Evolutionary conservation across 2,329 filamentous ascomycete genomes (phyloP), one percentile per base, ranked within the genome.

Genomic region (Fusarium robinianum): DNA sequence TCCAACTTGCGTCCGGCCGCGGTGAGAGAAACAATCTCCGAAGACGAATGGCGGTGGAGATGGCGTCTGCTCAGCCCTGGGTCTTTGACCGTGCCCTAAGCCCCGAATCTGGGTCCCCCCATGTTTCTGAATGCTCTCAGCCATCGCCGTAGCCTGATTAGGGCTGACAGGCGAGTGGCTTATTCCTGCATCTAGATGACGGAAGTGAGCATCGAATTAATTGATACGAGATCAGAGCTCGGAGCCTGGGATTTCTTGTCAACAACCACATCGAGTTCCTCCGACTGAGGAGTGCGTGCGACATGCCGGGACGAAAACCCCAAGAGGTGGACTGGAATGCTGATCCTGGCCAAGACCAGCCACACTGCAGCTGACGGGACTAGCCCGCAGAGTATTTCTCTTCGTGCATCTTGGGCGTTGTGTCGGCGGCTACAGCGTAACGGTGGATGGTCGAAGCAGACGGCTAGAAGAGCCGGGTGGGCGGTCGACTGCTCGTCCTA

Each of bases 341-440:
- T 29, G 21, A 35, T 22, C 29, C 36, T n/a, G 9, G 34, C 27
- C 29, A 36, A 35, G 35, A 16, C 18, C 12, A 15, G 45, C 32
- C 24, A 37, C 39, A 38, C 29, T 47, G 43, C 46, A 37, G 51
- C 30, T 44, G 32, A 47, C 29, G 29, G 30, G 32, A 21, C n/a
- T n/a, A n/a, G 25, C 26, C 45, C 41, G 41, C 38, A 48, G 39
- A 42, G 30, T 19, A 14, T 31, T 32, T 41, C 27, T 58, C 32
- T 39, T 23, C 17, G 29, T 46, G 33, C 29, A 38, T 34, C 54
- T 41, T 36, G 19, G 41, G 41, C 33, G 33, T 40, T 27, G 38
- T 29, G 36, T 49, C 46, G 55, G 57, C 57, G 57, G 57, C 31
- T 60, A 61, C 29, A 57, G 57, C 43, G 38, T 22, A 33, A 45